These are phyloP conservation scores for Tetracladium marchalianum DNA, from an alignment of 495 filamentous ascomycete genomes.

Conservation along the genomic window DNA sequence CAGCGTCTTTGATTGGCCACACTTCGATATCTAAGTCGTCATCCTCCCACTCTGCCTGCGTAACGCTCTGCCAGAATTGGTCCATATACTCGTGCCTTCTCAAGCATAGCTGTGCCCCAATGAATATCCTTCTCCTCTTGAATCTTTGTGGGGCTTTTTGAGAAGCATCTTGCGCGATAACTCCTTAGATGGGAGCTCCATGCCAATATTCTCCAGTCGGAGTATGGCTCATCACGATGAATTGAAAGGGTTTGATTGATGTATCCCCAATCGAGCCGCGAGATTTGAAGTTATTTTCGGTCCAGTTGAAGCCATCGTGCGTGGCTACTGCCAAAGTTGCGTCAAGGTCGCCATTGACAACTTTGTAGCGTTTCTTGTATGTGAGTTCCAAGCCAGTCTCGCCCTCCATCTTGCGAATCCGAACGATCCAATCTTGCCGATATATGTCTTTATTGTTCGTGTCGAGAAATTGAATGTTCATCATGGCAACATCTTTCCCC, in stretches of 20 bases:
- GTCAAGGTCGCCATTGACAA: constrained; percentile 17
- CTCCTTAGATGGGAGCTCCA: constrained; percentile 12
- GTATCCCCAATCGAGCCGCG: constrained; percentile 25
- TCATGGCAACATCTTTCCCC: constrained; percentile 16
- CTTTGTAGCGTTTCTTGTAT: constrained; percentile 23
- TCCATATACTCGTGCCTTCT: constrained; percentile 12
- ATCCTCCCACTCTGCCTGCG: constrained; percentile 15
- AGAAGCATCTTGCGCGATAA: constrained; percentile 17
- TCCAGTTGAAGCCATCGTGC: constrained; percentile 18
- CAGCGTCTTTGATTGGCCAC: constrained; percentile 18
- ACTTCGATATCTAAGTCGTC: constrained; percentile 20
- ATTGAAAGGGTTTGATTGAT: constrained; percentile 23
- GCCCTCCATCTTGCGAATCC: constrained; percentile 24
- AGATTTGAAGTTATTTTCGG: constrained; percentile 19
- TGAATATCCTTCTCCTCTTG: constrained; percentile 9
- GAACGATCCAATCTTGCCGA: constrained; percentile 23
- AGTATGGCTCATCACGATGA: constrained; percentile 11
- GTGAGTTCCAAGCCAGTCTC: constrained; percentile 21
- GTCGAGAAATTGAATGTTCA: constrained; percentile 26
- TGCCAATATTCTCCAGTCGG: constrained; percentile 12
- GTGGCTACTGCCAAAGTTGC: constrained; percentile 17
- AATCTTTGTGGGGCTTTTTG: constrained; percentile 23
- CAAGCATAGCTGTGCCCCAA: constrained; percentile 17
- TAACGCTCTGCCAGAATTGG: constrained; percentile 21
- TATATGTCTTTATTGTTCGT: constrained; percentile 20